A percentile compares a stretch with the other conserved stretches of the same genome.
These are phyloP conservation scores for Penicillium sp. DNA, from an alignment of 2,329 filamentous ascomycete genomes.

Conservation along the genomic window DNA sequence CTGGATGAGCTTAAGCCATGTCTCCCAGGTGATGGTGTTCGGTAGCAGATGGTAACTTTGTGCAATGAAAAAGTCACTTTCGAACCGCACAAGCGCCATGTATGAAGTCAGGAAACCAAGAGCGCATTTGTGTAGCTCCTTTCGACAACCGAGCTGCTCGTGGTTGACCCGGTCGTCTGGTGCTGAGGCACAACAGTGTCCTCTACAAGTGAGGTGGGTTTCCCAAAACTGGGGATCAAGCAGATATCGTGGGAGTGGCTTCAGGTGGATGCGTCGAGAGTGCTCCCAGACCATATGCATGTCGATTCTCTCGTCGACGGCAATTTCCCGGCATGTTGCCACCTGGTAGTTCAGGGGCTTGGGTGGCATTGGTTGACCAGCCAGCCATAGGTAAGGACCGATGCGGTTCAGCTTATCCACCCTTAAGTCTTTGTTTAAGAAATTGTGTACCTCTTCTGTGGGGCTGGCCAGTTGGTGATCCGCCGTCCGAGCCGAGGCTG, in stretches of 20 bases:
- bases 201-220: conserved; percentile 6
- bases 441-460: not conserved
- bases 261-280: conserved; percentile 18
- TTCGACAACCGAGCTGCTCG: not conserved
- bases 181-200: not conserved
- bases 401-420: conserved; percentile 22
- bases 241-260: conserved; percentile 25
- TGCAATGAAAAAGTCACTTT: conserved; percentile 39
- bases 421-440: not conserved
- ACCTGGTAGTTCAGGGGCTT: conserved; percentile 27
- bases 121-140: conserved; percentile 21
- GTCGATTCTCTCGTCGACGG: conserved; percentile 22
- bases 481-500: not conserved
- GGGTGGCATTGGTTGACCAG: conserved; percentile 21
- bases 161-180: not conserved
- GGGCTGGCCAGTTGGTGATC: not conserved
- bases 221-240: conserved; percentile 20
- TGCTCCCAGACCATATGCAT: conserved; percentile 27
- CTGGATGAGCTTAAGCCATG: conserved; percentile 24
- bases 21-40: conserved; percentile 16
- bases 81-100: conserved; percentile 29
- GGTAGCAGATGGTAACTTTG: conserved; percentile 36
- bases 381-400: conserved; percentile 28
- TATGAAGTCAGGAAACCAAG: conserved; percentile 39
- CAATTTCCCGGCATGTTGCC: conserved; percentile 14